phyloP scores from a whole-genome alignment of 176 grass and related monocot species.

The Hordeum vulgare region DNA sequence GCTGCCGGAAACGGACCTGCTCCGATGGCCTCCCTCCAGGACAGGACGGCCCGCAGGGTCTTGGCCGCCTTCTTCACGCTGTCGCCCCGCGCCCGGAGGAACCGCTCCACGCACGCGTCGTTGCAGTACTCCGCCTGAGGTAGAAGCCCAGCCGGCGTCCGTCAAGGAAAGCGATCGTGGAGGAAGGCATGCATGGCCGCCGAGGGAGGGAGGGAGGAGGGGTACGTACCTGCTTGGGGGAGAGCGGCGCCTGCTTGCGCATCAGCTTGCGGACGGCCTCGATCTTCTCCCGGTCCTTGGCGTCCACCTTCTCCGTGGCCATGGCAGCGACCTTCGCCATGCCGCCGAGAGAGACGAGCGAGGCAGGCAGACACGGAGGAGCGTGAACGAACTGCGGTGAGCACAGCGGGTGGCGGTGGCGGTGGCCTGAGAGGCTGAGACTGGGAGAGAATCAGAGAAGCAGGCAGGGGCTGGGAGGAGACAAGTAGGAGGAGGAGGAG shows the following conservation, averaged over 20 bases:
- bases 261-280: slow-evolving; percentile 72
- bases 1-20: slow-evolving; percentile 35
- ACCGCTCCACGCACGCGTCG: slow-evolving; percentile 73
- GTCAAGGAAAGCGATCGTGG: background rate
- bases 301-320: slow-evolving; percentile 73
- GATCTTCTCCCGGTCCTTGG: slow-evolving; percentile 64
- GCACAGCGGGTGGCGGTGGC: background rate
- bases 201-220: background rate
- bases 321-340: slow-evolving; percentile 19
- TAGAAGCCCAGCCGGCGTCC: background rate
- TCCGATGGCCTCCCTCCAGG: slow-evolving; percentile 85
- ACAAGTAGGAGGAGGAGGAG: background rate
- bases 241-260: slow-evolving; percentile 79
- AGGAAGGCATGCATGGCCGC: background rate
- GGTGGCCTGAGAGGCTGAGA: background rate
- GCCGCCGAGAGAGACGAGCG: background rate
- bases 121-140: slow-evolving; percentile 89
- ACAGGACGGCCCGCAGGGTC: slow-evolving; percentile 73
- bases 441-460: background rate
- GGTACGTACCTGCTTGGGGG: slow-evolving; percentile 56
- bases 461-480: background rate
- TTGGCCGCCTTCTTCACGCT: slow-evolving; percentile 95
- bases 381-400: background rate
- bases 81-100: slow-evolving; percentile 60
- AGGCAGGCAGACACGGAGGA: background rate